Evolutionary conservation across 305 asterid species (phyloP).

Genomic region (Fraxinus paxiana): DNA sequence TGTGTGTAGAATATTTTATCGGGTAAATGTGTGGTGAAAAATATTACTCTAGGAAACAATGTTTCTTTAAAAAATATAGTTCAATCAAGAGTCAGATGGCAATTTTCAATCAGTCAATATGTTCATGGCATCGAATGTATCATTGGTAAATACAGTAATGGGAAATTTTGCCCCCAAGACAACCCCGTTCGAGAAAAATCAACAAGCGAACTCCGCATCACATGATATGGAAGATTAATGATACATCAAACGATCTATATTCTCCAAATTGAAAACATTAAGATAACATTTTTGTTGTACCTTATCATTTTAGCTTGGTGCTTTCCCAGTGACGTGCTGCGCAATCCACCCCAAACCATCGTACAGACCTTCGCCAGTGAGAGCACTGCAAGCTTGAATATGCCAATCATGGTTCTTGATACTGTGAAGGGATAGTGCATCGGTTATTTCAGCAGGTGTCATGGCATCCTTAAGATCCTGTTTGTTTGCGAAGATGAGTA

Average conservation of each 20-base stretch:
- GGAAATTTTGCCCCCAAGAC: background rate
- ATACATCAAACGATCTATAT: background rate
- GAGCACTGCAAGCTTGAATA: slow-evolving; percentile 86
- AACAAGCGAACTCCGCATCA: background rate
- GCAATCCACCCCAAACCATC: slow-evolving; percentile 98
- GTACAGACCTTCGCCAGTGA: slow-evolving; percentile 86
- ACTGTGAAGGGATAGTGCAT: slow-evolving; percentile 88
- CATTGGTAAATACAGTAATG: background rate
- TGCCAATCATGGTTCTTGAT: slow-evolving; percentile 97
- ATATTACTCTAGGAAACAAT: too few species aligned
- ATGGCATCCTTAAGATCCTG: slow-evolving; percentile 93
- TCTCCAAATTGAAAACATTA: background rate
- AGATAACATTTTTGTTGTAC: background rate
- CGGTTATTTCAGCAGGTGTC: slow-evolving; percentile 94
- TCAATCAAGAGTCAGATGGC: too few species aligned
- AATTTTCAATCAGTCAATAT: too few species aligned
- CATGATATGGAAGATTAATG: background rate
- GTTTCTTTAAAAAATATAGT: too few species aligned
- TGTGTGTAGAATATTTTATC: too few species aligned
- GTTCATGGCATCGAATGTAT: too few species aligned
- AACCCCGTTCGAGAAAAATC: background rate
- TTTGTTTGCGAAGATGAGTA: slow-evolving; percentile 83
- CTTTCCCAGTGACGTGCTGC: slow-evolving; percentile 71
- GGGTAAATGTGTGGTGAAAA: too few species aligned
- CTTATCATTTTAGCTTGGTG: slow-evolving; percentile 47